Conservation (phyloP, 768 basidiomycete species). For the Trichaptum fuscoviolaceum region DNA sequence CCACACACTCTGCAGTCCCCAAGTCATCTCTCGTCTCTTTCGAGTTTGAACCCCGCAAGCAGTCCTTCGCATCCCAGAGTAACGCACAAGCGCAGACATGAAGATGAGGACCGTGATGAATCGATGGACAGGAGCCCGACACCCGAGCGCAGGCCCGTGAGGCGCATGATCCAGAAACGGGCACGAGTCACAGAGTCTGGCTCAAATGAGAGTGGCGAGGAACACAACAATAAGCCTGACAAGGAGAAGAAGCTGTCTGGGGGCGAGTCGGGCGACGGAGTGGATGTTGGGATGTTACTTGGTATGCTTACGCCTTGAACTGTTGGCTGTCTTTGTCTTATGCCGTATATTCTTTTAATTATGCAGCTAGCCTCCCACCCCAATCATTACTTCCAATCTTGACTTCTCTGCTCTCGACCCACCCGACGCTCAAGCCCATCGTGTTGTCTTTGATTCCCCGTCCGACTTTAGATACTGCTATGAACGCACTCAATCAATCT, state of each 20-base stretch:
- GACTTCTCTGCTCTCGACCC: constrained; percentile 56
- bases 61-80: not conserved
- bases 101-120: constrained; percentile 54
- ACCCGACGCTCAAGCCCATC: constrained; percentile 66
- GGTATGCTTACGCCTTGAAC: constrained; percentile 40
- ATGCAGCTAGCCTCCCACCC: constrained; percentile 70
- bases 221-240: constrained; percentile 26
- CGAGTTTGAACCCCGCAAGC: constrained; percentile 2
- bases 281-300: constrained; percentile 75
- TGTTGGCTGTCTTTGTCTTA: not conserved
- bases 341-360: not conserved
- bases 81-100: constrained; percentile 56
- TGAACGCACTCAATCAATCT: constrained; percentile 61
- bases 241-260: constrained; percentile 45
- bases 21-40: constrained; percentile 7
- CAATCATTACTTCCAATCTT: constrained; percentile 73
- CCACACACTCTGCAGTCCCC: constrained; percentile 12
- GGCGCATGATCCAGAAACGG: constrained; percentile 65
- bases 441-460: constrained; percentile 77
- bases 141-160: constrained; percentile 57
- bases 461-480: constrained; percentile 73
- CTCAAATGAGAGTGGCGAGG: constrained; percentile 22
- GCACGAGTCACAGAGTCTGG: constrained; percentile 38
- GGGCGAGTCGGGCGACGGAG: constrained; percentile 48
- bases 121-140: constrained; percentile 85